A percentile compares a stretch with the other conserved stretches of the same genome.
Evolutionary conservation across 192 early-diverging fungal species (phyloP).

Genomic region (Umbelopsis ramanniana): DNA sequence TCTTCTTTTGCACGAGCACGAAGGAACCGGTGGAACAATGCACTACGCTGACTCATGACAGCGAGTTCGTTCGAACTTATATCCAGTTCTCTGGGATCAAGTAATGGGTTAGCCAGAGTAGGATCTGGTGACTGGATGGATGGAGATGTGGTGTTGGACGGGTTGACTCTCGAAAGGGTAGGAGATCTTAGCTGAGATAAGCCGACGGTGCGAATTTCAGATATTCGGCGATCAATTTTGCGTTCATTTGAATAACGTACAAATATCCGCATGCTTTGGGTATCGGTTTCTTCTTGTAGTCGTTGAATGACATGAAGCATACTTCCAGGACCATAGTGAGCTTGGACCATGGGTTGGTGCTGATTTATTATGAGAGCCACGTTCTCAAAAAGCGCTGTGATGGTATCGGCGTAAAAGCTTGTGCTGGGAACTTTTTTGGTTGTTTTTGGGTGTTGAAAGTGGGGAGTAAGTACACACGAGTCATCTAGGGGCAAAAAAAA

Average conservation of each 20-base stretch:
- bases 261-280: slow-evolving; percentile 74
- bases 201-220: slow-evolving; percentile 24
- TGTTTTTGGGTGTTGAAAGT: not conserved
- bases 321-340: slow-evolving; percentile 84
- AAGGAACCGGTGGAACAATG: slow-evolving; percentile 84
- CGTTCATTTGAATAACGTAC: slow-evolving; percentile 82
- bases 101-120: slow-evolving; percentile 41
- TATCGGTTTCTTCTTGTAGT: slow-evolving; percentile 88
- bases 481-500: not conserved
- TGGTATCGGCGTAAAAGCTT: slow-evolving; percentile 73
- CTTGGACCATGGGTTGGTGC: slow-evolving; percentile 83
- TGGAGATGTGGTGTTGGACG: slow-evolving; percentile 4
- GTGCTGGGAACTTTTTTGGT: slow-evolving; percentile 43
- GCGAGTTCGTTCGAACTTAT: slow-evolving; percentile 81
- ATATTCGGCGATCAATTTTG: slow-evolving; percentile 46
- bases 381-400: slow-evolving; percentile 90
- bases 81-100: slow-evolving; percentile 83
- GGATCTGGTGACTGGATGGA: slow-evolving; percentile 15
- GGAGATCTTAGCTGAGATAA: slow-evolving; percentile 18
- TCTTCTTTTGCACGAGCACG: slow-evolving; percentile 71
- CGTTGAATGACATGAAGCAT: slow-evolving; percentile 88
- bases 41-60: slow-evolving; percentile 76
- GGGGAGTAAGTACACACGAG: not conserved
- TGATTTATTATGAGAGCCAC: slow-evolving; percentile 88
- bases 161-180: not conserved